These are phyloP conservation scores for Gonapodya sp. DNA, from an alignment of 192 early-diverging fungal genomes.

Conservation along the genomic window DNA sequence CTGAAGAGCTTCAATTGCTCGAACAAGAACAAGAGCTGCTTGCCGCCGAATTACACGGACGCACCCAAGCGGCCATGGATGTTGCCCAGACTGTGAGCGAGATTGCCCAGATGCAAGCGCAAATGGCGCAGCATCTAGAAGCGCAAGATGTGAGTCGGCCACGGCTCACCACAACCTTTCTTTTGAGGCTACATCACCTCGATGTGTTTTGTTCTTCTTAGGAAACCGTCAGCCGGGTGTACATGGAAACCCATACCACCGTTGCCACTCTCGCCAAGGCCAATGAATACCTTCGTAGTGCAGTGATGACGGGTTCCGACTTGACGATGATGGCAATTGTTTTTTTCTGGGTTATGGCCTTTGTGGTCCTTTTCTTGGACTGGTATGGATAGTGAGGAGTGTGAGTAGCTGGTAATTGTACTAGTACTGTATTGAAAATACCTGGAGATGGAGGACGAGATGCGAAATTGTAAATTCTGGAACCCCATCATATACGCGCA, in stretches of 20 bases:
- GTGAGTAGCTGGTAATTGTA: too few relatives aligned
- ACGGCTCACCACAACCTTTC: background rate
- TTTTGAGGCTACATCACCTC: too few relatives aligned
- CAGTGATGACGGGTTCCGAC: background rate
- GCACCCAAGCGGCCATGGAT: background rate
- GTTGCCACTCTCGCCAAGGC: background rate
- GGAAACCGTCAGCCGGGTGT: background rate
- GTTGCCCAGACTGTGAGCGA: background rate
- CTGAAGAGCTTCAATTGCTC: background rate
- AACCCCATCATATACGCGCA: too few relatives aligned
- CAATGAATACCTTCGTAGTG: background rate
- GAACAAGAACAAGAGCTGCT: background rate
- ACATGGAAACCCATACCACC: background rate
- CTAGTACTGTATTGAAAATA: too few relatives aligned
- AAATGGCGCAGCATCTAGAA: background rate
- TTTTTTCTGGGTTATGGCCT: background rate
- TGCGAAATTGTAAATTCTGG: too few relatives aligned
- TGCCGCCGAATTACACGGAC: background rate
- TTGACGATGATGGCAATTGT: background rate
- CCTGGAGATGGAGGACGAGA: too few relatives aligned
- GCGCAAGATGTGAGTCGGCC: background rate
- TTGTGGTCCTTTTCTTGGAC: background rate
- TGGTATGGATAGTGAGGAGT: background rate
- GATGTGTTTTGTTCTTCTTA: too few relatives aligned
- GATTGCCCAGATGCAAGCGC: background rate